Evolutionary conservation across 177 flowering plant genomes (phyloP).

Genomic region (Telopea speciosissima): DNA sequence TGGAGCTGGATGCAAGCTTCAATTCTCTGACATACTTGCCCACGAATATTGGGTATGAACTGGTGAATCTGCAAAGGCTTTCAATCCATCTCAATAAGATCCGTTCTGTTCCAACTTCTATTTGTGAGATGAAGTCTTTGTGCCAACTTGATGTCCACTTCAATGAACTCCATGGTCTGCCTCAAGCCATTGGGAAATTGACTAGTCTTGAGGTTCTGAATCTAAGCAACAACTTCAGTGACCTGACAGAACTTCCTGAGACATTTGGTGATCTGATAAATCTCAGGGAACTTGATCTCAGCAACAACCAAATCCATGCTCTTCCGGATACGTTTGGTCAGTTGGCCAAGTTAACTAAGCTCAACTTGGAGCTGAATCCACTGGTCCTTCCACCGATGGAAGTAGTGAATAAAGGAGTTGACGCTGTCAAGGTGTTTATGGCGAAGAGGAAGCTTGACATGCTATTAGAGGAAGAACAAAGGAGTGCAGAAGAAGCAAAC

Average conservation of each 20-base stretch:
- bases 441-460: slow-evolving; percentile 68
- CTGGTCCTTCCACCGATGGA: slow-evolving; percentile 64
- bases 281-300: slow-evolving; percentile 77
- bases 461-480: slow-evolving; percentile 60
- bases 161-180: slow-evolving; percentile 86
- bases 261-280: slow-evolving; percentile 67
- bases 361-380: slow-evolving; percentile 82
- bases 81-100: slow-evolving; percentile 68
- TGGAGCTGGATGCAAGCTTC: slow-evolving; percentile 79
- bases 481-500: slow-evolving; percentile 29
- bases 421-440: slow-evolving; percentile 75
- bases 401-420: slow-evolving; percentile 63
- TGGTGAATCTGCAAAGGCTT: slow-evolving; percentile 55
- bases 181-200: slow-evolving; percentile 60
- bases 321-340: slow-evolving; percentile 78
- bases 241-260: slow-evolving; percentile 74
- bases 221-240: slow-evolving; percentile 81
- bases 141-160: slow-evolving; percentile 71
- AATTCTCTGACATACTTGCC: slow-evolving; percentile 71
- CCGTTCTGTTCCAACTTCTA: slow-evolving; percentile 71
- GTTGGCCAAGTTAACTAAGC: slow-evolving; percentile 61
- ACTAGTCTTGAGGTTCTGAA: slow-evolving; percentile 66
- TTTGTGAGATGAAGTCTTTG: slow-evolving; percentile 79
- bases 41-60: slow-evolving; percentile 74
- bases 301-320: slow-evolving; percentile 84